Evolutionary conservation across 139 green algal species (phyloP), one percentile per base, ranked within the genome.

Genomic region (Chlorella sorokiniana): DNA sequence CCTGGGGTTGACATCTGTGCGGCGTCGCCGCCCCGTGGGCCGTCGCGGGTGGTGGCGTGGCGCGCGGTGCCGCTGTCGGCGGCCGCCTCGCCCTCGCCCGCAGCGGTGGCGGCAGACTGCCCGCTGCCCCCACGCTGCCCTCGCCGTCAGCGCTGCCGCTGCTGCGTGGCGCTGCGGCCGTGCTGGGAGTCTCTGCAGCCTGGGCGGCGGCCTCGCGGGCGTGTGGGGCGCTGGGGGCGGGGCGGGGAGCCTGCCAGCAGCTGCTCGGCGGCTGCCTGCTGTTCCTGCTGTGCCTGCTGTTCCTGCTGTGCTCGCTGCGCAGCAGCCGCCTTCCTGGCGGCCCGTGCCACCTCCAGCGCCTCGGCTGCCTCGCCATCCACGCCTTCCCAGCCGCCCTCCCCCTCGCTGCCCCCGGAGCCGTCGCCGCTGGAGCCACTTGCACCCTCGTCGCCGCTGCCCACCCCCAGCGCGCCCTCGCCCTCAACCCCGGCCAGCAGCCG

Each of bases 291-390:
- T 33, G 9, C 1, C 45, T 42, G 33, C 70, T 33, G n/a, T 22
- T 44, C 54, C 29, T 48, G 31, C 4, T 23, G 27, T 5, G 56
- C 56, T 3, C 74, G 56, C 74, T 81, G 56, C 0, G 38, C 74
- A 52, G 74, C 74, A 3, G 74, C 74, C 14, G 35, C 52, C 31
- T 45, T 45, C n/a, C 72, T 38, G 0, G 72, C 72, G 0, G 72
- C 72, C 5, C 72, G 51, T 1, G 72, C 72, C 51, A 79, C 72
- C 35, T 51, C 72, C 72, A 79, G 35, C 23, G 35, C 51, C 54
- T 79, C 72, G 37, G 52, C 72, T 10, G 52, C 52, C 72, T 79
- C 72, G 1, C 31, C 5, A 41, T 68, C 72, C 22, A 48, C 16
- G 2, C 72, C 72, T 27, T 33, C 25, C 35, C 33, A 48, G 8